A percentile compares a stretch with the other conserved stretches of the same genome.
phyloP scores from a whole-genome alignment of 2,329 filamentous ascomycete genomes.

The Dactylellina cionopaga region DNA sequence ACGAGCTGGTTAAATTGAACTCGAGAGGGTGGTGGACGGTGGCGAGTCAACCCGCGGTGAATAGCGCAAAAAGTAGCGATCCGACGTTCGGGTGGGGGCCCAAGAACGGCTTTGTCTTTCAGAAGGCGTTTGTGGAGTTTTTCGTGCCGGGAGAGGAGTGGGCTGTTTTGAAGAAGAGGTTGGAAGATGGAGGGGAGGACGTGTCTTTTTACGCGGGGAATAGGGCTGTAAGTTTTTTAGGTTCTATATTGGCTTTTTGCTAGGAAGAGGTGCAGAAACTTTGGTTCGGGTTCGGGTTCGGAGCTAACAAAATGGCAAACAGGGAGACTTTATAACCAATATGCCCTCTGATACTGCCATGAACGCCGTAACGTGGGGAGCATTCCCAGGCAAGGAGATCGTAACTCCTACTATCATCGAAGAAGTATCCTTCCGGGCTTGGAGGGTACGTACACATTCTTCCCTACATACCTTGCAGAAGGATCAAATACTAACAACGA shows the following conservation, averaged over 20 bases:
- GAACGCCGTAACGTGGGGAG: constrained; percentile 96
- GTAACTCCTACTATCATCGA: constrained; percentile 96
- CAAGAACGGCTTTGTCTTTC: constrained; percentile 90
- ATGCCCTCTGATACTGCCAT: constrained; percentile 61
- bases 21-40: constrained; percentile 92
- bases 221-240: constrained; percentile 50
- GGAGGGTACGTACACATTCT: constrained; percentile 66
- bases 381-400: constrained; percentile 95
- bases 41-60: constrained; percentile 92
- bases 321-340: constrained; percentile 55
- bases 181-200: constrained; percentile 70
- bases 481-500: background rate
- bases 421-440: constrained; percentile 90
- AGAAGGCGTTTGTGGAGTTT: constrained; percentile 97
- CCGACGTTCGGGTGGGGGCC: constrained; percentile 92
- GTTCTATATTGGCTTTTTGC: background rate
- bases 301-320: constrained; percentile 5
- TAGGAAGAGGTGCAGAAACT: too few species aligned
- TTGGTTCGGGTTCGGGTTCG: too few species aligned
- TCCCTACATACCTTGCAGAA: background rate
- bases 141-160: constrained; percentile 83
- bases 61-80: constrained; percentile 80
- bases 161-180: constrained; percentile 71
- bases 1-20: constrained; percentile 80
- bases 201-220: constrained; percentile 92